phyloP scores from a whole-genome alignment of 805 yeast genomes.

The Zygoascus flipseniorum region DNA sequence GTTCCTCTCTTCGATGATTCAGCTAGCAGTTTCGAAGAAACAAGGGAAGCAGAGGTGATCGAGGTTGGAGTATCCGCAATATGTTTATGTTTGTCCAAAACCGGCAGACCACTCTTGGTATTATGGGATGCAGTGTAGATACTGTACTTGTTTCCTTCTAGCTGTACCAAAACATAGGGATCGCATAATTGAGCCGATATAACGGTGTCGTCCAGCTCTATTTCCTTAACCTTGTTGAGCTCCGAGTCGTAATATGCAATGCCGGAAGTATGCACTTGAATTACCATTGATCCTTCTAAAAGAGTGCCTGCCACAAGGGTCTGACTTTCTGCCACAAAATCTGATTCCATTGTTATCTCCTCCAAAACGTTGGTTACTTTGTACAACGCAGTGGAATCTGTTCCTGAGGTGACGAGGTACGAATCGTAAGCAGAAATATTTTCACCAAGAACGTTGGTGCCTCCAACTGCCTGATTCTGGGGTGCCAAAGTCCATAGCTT shows the following conservation, averaged over 20 bases:
- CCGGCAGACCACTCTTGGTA: slow-evolving; percentile 1
- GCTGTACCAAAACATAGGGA: slow-evolving; percentile 17
- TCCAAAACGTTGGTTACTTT: slow-evolving; percentile 38
- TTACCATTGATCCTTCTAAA: slow-evolving; percentile 45
- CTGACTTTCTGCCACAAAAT: slow-evolving; percentile 52
- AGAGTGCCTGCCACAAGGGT: slow-evolving; percentile 64
- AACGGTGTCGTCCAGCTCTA: slow-evolving; percentile 8
- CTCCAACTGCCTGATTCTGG: slow-evolving; percentile 7
- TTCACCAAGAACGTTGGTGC: slow-evolving; percentile 16
- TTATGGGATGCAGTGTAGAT: slow-evolving; percentile 2
- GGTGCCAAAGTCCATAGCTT: slow-evolving; percentile 14
- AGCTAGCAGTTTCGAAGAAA: neutral
- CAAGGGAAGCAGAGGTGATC: neutral
- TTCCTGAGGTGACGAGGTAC: slow-evolving; percentile 66
- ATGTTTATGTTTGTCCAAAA: slow-evolving; percentile 2
- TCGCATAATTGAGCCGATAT: slow-evolving; percentile 21
- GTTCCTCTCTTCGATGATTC: neutral
- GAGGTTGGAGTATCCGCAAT: slow-evolving; percentile 1
- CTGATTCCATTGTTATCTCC: slow-evolving; percentile 43
- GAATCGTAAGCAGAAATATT: slow-evolving; percentile 37
- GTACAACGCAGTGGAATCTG: slow-evolving; percentile 34
- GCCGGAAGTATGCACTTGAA: slow-evolving; percentile 66
- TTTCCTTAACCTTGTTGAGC: slow-evolving; percentile 4
- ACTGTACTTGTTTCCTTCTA: slow-evolving; percentile 18
- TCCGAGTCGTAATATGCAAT: slow-evolving; percentile 42